Conservation (phyloP, 768 basidiomycete genomes). For the Boletus rufocinnamomeus region DNA sequence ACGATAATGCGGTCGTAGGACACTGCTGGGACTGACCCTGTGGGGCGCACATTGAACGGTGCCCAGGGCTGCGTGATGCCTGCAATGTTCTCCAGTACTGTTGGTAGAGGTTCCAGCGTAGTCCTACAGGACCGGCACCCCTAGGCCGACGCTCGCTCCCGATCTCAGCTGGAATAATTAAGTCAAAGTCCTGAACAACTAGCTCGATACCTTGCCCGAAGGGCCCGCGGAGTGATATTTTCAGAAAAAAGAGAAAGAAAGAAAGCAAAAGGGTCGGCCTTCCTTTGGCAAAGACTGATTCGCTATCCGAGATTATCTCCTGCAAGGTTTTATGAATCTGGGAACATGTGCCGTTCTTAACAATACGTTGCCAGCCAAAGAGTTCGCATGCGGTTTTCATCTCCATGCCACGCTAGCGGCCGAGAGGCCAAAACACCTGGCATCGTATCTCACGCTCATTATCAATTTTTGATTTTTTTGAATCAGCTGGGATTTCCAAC, state of each 20-base stretch:
- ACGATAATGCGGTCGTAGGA: background rate
- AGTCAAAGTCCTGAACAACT: background rate
- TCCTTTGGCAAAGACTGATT: background rate
- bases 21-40: background rate
- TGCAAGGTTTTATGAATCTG: conserved; percentile 12
- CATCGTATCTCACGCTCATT: conserved; percentile 9
- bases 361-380: conserved; percentile 5
- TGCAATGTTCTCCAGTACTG: background rate
- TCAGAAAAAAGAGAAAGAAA: background rate
- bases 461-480: background rate
- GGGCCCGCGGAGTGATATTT: background rate
- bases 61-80: background rate
- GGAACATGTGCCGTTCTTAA: background rate
- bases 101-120: background rate
- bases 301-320: background rate
- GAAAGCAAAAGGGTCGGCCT: background rate
- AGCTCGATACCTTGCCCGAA: background rate
- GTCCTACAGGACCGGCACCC: conserved; percentile 8
- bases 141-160: background rate
- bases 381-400: conserved; percentile 7
- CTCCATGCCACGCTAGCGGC: background rate
- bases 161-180: background rate
- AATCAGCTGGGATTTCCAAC: background rate
- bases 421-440: background rate
- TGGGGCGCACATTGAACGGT: conserved; percentile 13